Evolutionary conservation across 1,284 basidiomycete species (phyloP), one percentile per base, ranked within the genome.

Genomic region (Rhodotorula sp.): DNA sequence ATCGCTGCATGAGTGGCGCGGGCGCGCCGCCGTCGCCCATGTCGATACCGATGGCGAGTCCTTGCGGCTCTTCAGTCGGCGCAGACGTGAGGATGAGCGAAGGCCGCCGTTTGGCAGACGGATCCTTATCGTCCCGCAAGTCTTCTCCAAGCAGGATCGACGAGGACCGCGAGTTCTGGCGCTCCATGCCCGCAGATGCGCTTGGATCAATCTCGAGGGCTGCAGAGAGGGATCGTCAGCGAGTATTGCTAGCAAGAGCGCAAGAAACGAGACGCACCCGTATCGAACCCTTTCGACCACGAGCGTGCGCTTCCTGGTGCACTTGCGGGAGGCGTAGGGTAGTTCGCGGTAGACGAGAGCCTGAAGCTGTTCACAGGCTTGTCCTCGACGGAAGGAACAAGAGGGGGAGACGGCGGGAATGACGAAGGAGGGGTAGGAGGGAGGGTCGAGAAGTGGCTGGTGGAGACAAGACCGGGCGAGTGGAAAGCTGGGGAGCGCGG

Each of bases 1-100:
- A 54, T 10, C 60, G 62, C 19, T 62, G 59, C 27, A 71, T 53
- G 2, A 62, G 47, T 20, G 66, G 70, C 1, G 66, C 62, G 11
- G 70, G 66, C 4, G 19, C 10, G 24, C 17, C 22, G 29, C 30
- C 61, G 52, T 62, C 49, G 34, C 66, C 62, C 47, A 52, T 52
- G 52, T 69, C 68, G 56, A 68, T 39, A 20, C 51, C 60, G 51
- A 68, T 55, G 15, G 63, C 63, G 36, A 74, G 66, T 6, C 70
- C 71, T 47, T 70, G 66, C 6, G 65, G 67, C 46, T 71, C 63
- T 19, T 74, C 65, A 5, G 63, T 39, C 1, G 64, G 67, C 9
- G 70, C 71, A 7, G 66, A 66, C 15, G 74, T 75, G 11, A 75
- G 48, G 48, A 75, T 66, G 32, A 75, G 62, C 9, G 74, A 75